Evolutionary conservation across 2,329 filamentous ascomycete species (phyloP).

Genomic region (Fusarium fracticaudum): DNA sequence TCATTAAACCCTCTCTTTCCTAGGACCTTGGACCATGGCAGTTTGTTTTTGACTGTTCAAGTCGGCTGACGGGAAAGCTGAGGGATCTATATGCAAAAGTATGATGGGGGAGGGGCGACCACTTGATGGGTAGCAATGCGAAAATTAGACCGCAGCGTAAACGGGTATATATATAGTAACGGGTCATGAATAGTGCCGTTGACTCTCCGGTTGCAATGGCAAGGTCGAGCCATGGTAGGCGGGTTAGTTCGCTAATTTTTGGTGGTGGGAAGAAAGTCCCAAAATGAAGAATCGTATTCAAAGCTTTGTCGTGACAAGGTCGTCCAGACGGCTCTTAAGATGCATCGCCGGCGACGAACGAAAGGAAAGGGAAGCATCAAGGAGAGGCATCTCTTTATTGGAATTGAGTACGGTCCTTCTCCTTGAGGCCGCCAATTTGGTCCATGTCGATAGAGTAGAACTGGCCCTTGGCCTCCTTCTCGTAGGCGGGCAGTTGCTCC

Average conservation of each 20-base stretch:
- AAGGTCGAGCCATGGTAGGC: conserved; percentile 31
- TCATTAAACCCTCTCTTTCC: conserved; percentile 11
- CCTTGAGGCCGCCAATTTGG: conserved; percentile 91
- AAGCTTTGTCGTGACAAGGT: conserved; percentile 39
- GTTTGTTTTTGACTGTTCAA: conserved; percentile 25
- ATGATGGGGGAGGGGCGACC: conserved; percentile 27
- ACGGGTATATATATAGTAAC: conserved; percentile 47
- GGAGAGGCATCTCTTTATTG: conserved; percentile 44
- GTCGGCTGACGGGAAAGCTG: conserved; percentile 5
- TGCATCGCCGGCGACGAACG: conserved; percentile 41
- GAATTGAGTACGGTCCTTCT: conserved; percentile 71
- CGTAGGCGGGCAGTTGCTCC: conserved; percentile 85
- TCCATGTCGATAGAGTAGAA: conserved; percentile 97
- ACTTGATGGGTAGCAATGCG: conserved; percentile 41
- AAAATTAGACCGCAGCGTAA: conserved; percentile 45
- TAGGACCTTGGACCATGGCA: conserved; percentile 37
- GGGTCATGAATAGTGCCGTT: conserved; percentile 39
- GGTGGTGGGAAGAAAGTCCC: conserved; percentile 10
- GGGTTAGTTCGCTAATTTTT: conserved; percentile 35
- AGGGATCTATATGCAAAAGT: conserved; percentile 20
- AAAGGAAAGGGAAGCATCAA: conserved; percentile 22
- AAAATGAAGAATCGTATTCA: conserved; percentile 27
- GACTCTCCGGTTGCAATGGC: conserved; percentile 32
- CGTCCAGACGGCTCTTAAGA: conserved; percentile 40
- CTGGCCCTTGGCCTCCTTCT: conserved; percentile 79